phyloP scores from a whole-genome alignment of 176 grass and related monocot species.

The Tillandsia leiboldiana region DNA sequence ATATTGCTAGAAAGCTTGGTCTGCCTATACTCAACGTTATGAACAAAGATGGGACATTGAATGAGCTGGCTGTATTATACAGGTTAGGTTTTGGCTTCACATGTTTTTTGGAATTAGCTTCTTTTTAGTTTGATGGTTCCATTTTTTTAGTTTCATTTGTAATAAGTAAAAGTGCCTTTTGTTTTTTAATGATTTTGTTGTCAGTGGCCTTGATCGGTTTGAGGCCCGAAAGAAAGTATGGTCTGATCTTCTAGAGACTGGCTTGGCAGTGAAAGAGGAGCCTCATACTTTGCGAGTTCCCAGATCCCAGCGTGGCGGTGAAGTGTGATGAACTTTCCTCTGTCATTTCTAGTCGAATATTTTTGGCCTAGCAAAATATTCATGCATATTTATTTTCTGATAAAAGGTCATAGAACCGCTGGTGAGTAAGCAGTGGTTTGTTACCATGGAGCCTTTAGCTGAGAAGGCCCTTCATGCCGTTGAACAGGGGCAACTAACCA shows the following conservation, averaged over 20 bases:
- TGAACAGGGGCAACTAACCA: constrained; percentile 73
- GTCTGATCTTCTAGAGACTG: constrained; percentile 86
- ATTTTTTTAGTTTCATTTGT: not conserved
- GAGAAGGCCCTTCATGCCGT: constrained; percentile 83
- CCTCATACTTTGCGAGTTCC: constrained; percentile 82
- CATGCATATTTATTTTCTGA: constrained; percentile 28
- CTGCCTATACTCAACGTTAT: constrained; percentile 92
- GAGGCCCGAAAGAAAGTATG: constrained; percentile 86
- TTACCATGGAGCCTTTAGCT: constrained; percentile 88
- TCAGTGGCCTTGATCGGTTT: constrained; percentile 90
- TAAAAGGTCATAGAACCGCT: constrained; percentile 83
- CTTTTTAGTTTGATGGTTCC: not conserved
- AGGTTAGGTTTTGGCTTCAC: constrained; percentile 36
- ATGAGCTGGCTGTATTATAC: constrained; percentile 92
- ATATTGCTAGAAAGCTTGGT: constrained; percentile 97
- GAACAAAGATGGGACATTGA: constrained; percentile 97
- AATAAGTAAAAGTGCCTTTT: not conserved
- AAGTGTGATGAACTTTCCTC: constrained; percentile 57
- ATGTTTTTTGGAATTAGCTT: not conserved
- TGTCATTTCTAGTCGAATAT: constrained; percentile 15
- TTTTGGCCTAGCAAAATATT: constrained; percentile 5
- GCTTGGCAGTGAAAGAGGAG: constrained; percentile 87
- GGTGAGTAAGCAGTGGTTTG: constrained; percentile 99
- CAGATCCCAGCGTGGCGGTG: constrained; percentile 93
- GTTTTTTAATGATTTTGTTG: constrained; percentile 9